A percentile compares a stretch with the other conserved stretches of the same genome.
Conservation (phyloP, 805 yeast genomes). For the Suhomyces emberorum region DNA sequence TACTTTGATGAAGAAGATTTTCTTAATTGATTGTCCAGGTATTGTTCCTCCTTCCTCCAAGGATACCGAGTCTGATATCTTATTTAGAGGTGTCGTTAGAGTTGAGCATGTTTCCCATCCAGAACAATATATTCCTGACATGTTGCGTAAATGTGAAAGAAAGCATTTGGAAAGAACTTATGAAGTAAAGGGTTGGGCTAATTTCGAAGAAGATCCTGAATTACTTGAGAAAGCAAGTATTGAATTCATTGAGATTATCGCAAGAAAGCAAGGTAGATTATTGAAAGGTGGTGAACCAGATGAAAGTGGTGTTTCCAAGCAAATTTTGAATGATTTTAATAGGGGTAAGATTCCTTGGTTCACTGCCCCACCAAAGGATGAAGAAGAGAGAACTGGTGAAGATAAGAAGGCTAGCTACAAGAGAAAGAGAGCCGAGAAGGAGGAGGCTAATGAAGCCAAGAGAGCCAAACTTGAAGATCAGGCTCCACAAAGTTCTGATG, state of each 20-base stretch:
- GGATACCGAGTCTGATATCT: constrained; percentile 86
- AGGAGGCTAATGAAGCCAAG: constrained; percentile 28
- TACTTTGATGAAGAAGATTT: constrained; percentile 92
- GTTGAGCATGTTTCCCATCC: constrained; percentile 97
- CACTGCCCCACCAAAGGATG: constrained; percentile 80
- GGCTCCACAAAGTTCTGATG: constrained; percentile 2
- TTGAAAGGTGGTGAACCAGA: constrained; percentile 98
- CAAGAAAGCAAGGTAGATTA: constrained; percentile 89
- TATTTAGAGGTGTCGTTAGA: constrained; percentile 96
- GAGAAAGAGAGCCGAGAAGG: constrained; percentile 52
- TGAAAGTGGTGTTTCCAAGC: constrained; percentile 87
- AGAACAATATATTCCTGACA: constrained; percentile 89
- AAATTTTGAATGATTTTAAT: constrained; percentile 88
- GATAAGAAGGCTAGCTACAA: constrained; percentile 53
- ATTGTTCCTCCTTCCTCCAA: constrained; percentile 93
- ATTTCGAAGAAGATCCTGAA: constrained; percentile 43
- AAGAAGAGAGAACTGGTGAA: constrained; percentile 55
- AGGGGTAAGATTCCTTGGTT: constrained; percentile 99
- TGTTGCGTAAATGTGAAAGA: constrained; percentile 78
- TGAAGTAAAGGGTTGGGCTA: constrained; percentile 85
- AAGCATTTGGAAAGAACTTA: constrained; percentile 94
- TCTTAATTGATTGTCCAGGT: constrained; percentile 97
- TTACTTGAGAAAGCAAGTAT: constrained; percentile 43
- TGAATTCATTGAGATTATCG: constrained; percentile 86
- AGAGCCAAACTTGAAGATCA: constrained; percentile 20